A percentile compares a stretch with the other conserved stretches of the same genome.
phyloP scores from a whole-genome alignment of 2,329 filamentous ascomycete species.

The Dactylonectria estremocensis region DNA sequence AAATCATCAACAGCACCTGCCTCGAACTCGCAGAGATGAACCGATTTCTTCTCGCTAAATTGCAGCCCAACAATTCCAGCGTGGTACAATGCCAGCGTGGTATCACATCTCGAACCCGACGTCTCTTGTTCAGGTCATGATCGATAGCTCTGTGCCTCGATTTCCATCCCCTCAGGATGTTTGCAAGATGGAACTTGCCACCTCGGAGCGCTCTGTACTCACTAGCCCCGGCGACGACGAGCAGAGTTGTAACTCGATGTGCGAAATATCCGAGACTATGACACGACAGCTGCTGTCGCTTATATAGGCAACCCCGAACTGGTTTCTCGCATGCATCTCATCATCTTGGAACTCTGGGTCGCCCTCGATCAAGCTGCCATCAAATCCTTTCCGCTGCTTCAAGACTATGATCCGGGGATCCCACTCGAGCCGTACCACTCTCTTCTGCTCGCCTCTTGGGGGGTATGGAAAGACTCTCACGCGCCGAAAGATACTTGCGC shows the following conservation, averaged over 20 bases:
- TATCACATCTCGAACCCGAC: constrained; percentile 14
- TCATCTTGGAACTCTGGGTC: constrained; percentile 71
- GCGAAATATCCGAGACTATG: constrained; percentile 55
- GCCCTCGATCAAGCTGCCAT: constrained; percentile 66
- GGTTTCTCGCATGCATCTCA: constrained; percentile 69
- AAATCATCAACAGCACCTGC: constrained; percentile 10
- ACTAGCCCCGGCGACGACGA: constrained; percentile 37
- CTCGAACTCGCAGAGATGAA: constrained; percentile 29
- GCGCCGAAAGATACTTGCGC: constrained; percentile 62
- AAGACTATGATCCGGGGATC: constrained; percentile 64
- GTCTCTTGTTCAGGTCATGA: background rate
- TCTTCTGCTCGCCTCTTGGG: constrained; percentile 60
- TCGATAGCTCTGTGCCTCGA: background rate
- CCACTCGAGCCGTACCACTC: constrained; percentile 55
- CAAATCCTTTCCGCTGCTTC: constrained; percentile 56
- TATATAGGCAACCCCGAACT: constrained; percentile 62
- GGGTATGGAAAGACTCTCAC: constrained; percentile 62
- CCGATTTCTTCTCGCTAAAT: constrained; percentile 22
- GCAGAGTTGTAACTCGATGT: constrained; percentile 48
- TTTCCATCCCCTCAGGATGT: background rate
- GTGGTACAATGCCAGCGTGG: background rate
- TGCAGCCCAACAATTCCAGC: background rate
- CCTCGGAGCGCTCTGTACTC: constrained; percentile 58
- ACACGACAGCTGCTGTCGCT: constrained; percentile 35
- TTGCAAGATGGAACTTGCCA: background rate